phyloP scores from a whole-genome alignment of 345 rosid genomes.

The Passiflora organensis region DNA sequence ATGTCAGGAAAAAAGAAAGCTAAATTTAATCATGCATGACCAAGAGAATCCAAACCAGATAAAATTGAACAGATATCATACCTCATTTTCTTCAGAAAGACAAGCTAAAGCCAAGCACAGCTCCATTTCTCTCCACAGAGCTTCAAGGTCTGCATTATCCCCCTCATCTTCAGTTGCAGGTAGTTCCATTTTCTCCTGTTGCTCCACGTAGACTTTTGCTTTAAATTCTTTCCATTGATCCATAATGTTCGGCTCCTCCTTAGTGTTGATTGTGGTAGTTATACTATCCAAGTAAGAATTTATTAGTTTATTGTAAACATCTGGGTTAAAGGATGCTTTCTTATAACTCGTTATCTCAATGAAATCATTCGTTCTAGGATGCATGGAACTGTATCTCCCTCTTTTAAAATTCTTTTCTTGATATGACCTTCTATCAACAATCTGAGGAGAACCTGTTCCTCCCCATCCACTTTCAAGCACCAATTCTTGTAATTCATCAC shows the following conservation, averaged over 20 bases:
- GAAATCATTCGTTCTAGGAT: too few species aligned
- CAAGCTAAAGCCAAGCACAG: slow-evolving; percentile 64
- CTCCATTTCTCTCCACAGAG: slow-evolving; percentile 93
- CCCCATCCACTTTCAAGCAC: slow-evolving; percentile 38
- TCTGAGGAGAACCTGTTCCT: slow-evolving; percentile 26
- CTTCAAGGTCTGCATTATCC: slow-evolving; percentile 62
- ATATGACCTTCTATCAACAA: slow-evolving; percentile 22
- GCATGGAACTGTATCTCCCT: slow-evolving; percentile 1
- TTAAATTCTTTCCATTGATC: slow-evolving; percentile 71
- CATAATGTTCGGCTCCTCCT: slow-evolving; percentile 46
- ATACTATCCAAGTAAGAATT: slow-evolving; percentile 68
- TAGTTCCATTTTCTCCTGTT: slow-evolving; percentile 21
- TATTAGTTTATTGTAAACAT: slow-evolving; percentile 68
- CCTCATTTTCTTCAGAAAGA: slow-evolving; percentile 80
- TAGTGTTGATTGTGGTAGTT: slow-evolving; percentile 40
- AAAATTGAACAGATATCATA: slow-evolving; percentile 9
- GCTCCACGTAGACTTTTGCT: slow-evolving; percentile 17
- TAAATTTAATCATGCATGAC: neutral
- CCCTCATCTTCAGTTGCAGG: slow-evolving; percentile 47
- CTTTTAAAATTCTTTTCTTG: slow-evolving; percentile 16
- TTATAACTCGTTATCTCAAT: too few species aligned
- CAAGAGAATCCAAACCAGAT: neutral
- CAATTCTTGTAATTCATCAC: slow-evolving; percentile 36
- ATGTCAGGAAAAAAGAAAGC: neutral
- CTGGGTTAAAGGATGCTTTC: slow-evolving; percentile 45